Evolutionary conservation across 192 early-diverging fungal species (phyloP), one percentile per base, ranked within the genome.

Genomic region (Backusella tuberculispora): DNA sequence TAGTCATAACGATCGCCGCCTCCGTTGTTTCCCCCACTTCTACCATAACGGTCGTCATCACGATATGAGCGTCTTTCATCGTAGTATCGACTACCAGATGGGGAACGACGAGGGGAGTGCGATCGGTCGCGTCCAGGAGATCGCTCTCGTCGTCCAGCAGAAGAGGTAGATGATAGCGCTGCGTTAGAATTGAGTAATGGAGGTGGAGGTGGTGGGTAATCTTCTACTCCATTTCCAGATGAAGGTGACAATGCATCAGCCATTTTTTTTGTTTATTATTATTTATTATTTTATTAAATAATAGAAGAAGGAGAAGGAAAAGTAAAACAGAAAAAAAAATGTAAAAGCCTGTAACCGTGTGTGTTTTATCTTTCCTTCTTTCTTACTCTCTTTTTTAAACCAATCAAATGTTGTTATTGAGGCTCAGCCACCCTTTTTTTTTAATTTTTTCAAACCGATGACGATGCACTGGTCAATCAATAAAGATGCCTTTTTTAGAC

Each of bases 1-100:
- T 77, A 73, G 37, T 68, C 73, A 40, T 73, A 71, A 29, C 79
- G 75, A 37, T 78, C 82, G 70, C 83, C 77, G 17, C 71, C 72
- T 42, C 79, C 72, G 38, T 64, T 72, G 17, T 5, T 34, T 9
- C 63, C 37, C 7, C 26, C 17, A 65, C 26, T 17, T 6, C 13
- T 64, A 46, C 63, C 72, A 46, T 64, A 64, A 6, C 50, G 53
- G 50, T 75, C 74, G 45, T 75, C 74, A 26, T 75, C 45, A 44
- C 74, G 38, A 41, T 67, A 44, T 53, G 47, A 50, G 6, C 74
- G 66, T 43, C 67, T 66, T 21, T 75, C 74, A 43, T 75, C 74
- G 56, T 75, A 69, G 43, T 66, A 75, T 40, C 66, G 46, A 44
- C 48, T 38, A 60, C 70, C 63, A n/a, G 69, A 66, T 19, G 75